Base-by-base conservation (phyloP, 2,329 filamentous ascomycete species). In the Cercospora zeae-maydis region DNA sequence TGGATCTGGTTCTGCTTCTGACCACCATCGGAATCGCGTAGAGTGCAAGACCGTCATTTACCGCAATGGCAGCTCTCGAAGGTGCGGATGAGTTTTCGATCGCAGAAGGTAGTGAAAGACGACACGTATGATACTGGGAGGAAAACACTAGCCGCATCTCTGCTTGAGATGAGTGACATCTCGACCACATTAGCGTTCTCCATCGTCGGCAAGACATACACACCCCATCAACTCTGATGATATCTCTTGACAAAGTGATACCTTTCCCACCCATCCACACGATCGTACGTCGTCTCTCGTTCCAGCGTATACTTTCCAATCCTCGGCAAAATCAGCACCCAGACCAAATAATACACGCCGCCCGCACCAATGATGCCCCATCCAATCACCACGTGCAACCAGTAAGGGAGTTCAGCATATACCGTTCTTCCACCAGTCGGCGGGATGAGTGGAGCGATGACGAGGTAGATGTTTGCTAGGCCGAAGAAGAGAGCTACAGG, bases 401-500 rank as follows among this genome's bases (percentile, higher is more conserved):
- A 80, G 69, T 79, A 80, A 1, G 79, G 78, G 30, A 80, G 74
- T 6, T 74, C 74, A 0, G 76, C 75, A 11, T 75, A 75, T 8
- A 52, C 49, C 30, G 77, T 77, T 67, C 75, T 77, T 24, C 77
- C 76, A 8, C 75, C 74, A 49, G 74, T 73, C 0, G 78, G 78
- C 16, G 73, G 71, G 34, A 80, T 71, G 61, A 79, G 80, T 0
- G 79, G 78, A 0, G 77, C 76, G 1, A 79, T 61, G 0, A 78
- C 72, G 30, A 81, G 72, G 67, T 80, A 80, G 2, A 30, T 53
- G 11, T 62, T 53, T 6, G 75, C 76, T 1, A 72, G 70, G 1
- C 80, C 67, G 62, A 78, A 80, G 21, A 79, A 70, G 67, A 82
- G 74, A 0, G 88, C 83, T 3, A 85, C 86, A 0, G 82, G 80